Evolutionary conservation across 306 rosid genomes (phyloP), one percentile per base, ranked within the genome.

Genomic region (Gynostemma pentaphyllum): DNA sequence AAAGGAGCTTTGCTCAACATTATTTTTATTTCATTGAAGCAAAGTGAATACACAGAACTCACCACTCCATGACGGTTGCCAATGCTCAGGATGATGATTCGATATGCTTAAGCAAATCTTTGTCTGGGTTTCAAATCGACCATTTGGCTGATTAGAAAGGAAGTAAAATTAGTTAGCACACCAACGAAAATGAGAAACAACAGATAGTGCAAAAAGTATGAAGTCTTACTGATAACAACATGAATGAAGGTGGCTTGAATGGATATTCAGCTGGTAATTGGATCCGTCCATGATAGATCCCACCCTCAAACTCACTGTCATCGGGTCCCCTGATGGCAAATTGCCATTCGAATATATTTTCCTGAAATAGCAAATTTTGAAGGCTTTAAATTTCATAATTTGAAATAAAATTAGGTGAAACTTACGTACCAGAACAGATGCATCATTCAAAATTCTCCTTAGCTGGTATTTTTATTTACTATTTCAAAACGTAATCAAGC

Each of bases 11-110:
- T n/a, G n/a, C n/a, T n/a, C n/a, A n/a, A n/a, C n/a, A n/a, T n/a
- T n/a, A n/a, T n/a, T n/a, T n/a, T n/a, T n/a, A n/a, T n/a, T n/a
- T n/a, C n/a, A n/a, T n/a, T n/a, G n/a, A n/a, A n/a, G n/a, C 18
- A 52, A 27, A 39, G 11, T 27, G 21, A 52, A 13, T 60, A 22
- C 51, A 55, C 68, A 39, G 39, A 49, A 74, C 69, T 66, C 70
- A 88, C 98, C 98, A 5, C 98, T 86, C 98, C 96, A 92, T 26
- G 98, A 92, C 2, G 98, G 98, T 61, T 88, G 98, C 98, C 98
- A 91, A 57, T 91, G 98, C 85, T 91, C 98, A 10, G 98, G 98
- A 59, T 91, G 98, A 72, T 91, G 92, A 80, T 92, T 88, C 2
- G 98, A 92, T 68, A 92, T 92, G 94, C 96, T 88, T 67, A 92